These are phyloP conservation scores for Dysphania ambrosioides DNA, from an alignment of 148 eudicot species.

Conservation along the genomic window DNA sequence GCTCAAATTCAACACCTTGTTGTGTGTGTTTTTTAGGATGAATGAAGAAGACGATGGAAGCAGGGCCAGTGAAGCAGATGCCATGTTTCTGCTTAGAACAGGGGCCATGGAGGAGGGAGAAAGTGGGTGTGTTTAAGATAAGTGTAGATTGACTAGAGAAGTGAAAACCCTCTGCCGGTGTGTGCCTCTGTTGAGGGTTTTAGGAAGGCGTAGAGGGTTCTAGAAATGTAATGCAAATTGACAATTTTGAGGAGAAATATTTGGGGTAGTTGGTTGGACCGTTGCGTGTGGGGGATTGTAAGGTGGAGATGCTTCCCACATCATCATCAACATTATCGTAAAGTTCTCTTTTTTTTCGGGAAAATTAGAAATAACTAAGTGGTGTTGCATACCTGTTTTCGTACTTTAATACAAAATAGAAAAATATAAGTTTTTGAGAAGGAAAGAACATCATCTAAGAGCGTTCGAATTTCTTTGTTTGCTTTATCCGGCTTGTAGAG, in stretches of 20 bases:
- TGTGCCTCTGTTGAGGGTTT: constrained; percentile 23
- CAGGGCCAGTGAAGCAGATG: constrained; percentile 52
- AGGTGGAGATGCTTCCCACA: constrained; percentile 8
- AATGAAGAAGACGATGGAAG: constrained; percentile 42
- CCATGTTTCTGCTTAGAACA: constrained; percentile 33
- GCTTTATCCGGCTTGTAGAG: too few relatives aligned
- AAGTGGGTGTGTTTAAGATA: not conserved
- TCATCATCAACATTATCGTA: constrained; percentile 5
- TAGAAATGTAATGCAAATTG: constrained; percentile 5
- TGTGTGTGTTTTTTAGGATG: constrained; percentile 26
- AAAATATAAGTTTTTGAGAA: too few relatives aligned
- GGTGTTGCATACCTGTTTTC: too few relatives aligned
- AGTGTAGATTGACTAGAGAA: not conserved
- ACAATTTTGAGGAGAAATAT: not conserved
- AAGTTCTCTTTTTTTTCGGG: not conserved
- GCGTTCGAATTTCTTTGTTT: too few relatives aligned
- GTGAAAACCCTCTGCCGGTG: not conserved
- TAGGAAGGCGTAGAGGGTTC: constrained; percentile 22
- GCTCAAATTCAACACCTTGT: constrained; percentile 27
- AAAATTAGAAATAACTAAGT: too few relatives aligned
- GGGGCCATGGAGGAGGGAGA: constrained; percentile 31
- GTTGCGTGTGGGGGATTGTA: constrained; percentile 18
- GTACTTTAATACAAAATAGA: too few relatives aligned
- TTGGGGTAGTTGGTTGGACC: too few relatives aligned
- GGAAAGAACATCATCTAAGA: too few relatives aligned